Evolutionary conservation across 2,329 filamentous ascomycete species (phyloP), one percentile per base, ranked within the genome.

Genomic region (Penicillium sclerotigenum): DNA sequence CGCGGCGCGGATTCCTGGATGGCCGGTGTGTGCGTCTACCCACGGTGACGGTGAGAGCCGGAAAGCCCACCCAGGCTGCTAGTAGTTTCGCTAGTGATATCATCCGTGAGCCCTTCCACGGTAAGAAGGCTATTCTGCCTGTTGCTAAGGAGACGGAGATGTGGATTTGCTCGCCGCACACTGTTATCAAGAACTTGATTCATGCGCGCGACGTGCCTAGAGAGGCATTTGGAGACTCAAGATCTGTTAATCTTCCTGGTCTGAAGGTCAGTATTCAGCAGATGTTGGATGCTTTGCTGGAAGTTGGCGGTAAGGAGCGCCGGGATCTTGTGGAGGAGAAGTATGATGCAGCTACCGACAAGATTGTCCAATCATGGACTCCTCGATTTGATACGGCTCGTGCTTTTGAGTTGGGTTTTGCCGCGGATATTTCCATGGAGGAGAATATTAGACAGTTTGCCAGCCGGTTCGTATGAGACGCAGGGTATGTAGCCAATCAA

Each of bases 291-390:
- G 82, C 81, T 26, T 67, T 87, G 61, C 80, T 77, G 48, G 78
- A 77, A 62, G 75, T 83, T 42, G 84, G 81, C 10, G 84, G 84
- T 1, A 74, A 78, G 68, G 80, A 85, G 48, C 80, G 77, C 66
- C 65, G 85, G 63, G 71, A 71, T 52, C 71, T 82, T 14, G 71
- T 87, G 18, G 77, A 73, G 63, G 83, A 87, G 69, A 80, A 80
- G 69, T 79, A 77, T 56, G 79, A 84, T 62, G 76, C 77, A 29
- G 79, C 73, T 24, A 73, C 82, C 56, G 83, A 85, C 71, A 74
- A 75, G 60, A 84, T 87, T 56, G 70, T 87, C 68, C 77, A 82
- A 60, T 83, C 82, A 57, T 87, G 84, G 84, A 80, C 82, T 11
- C 78, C 80, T 57, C 79, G 80, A 53, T 81, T 85, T 63, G 81